These are phyloP conservation scores for Aspergillus bertholletiae DNA, from an alignment of 495 filamentous ascomycete species.

Conservation along the genomic window DNA sequence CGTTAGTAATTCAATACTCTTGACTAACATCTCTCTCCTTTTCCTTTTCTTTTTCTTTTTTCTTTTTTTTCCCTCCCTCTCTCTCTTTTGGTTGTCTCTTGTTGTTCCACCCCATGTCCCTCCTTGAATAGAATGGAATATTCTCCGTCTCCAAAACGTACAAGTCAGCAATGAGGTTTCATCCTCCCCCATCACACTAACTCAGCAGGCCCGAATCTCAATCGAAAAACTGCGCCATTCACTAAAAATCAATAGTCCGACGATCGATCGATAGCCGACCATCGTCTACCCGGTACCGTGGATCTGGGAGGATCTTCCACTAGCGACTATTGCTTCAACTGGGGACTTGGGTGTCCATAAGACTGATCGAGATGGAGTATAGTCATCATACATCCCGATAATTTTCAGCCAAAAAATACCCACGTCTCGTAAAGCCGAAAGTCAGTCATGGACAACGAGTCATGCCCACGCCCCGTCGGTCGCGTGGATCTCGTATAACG, in stretches of 20 bases:
- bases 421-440: too few species aligned
- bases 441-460: too few species aligned
- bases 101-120: too few species aligned
- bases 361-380: too few species aligned
- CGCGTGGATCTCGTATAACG: neutral
- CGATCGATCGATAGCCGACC: slow-evolving; percentile 13
- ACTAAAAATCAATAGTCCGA: slow-evolving; percentile 13
- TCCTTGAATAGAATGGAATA: neutral
- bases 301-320: slow-evolving; percentile 10
- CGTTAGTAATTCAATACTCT: too few species aligned
- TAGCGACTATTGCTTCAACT: neutral
- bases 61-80: too few species aligned
- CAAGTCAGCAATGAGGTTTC: neutral
- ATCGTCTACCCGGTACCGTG: slow-evolving; percentile 2
- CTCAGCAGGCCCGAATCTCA: neutral
- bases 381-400: too few species aligned
- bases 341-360: too few species aligned
- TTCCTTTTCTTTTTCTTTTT: neutral
- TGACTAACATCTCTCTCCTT: too few species aligned
- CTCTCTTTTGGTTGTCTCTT: neutral
- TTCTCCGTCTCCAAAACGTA: neutral
- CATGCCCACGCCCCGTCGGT: too few species aligned
- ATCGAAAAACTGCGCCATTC: neutral
- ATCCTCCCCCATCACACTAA: neutral
- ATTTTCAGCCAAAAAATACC: too few species aligned